Conservation (phyloP, 345 rosid species). For the Populus simonii region DNA sequence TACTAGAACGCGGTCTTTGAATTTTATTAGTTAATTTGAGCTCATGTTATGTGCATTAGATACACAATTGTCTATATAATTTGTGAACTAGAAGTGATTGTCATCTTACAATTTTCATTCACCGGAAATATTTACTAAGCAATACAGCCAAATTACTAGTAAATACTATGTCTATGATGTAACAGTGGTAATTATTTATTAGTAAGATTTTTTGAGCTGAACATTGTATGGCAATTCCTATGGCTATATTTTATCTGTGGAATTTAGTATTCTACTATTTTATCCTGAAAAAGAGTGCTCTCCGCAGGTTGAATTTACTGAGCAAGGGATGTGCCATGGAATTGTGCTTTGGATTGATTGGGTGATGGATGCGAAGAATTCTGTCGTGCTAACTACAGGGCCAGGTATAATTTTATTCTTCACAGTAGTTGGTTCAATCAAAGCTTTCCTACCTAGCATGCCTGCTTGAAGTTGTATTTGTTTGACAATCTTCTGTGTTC, state of each 20-base stretch:
- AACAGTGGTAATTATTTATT: not conserved
- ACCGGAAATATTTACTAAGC: too few species aligned
- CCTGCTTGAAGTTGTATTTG: not conserved
- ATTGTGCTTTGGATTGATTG: conserved; percentile 89
- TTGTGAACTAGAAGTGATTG: too few species aligned
- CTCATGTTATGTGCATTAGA: too few species aligned
- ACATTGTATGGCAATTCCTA: not conserved
- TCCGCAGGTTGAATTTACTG: conserved; percentile 57
- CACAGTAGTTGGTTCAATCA: not conserved
- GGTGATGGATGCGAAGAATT: conserved; percentile 68
- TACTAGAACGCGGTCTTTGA: too few species aligned
- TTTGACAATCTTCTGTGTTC: not conserved
- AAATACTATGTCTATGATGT: too few species aligned
- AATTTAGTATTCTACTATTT: not conserved
- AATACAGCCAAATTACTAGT: too few species aligned
- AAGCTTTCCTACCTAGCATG: not conserved
- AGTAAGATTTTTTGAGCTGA: not conserved
- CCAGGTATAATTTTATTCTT: conserved; percentile 48
- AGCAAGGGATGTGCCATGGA: conserved; percentile 75
- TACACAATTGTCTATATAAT: too few species aligned
- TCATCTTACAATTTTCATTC: too few species aligned
- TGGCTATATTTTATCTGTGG: too few species aligned
- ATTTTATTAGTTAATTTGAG: too few species aligned
- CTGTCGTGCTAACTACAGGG: conserved; percentile 57
- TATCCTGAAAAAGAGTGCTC: not conserved